Conservation (phyloP, 106 monocot genomes). For the Acorus calamus region DNA sequence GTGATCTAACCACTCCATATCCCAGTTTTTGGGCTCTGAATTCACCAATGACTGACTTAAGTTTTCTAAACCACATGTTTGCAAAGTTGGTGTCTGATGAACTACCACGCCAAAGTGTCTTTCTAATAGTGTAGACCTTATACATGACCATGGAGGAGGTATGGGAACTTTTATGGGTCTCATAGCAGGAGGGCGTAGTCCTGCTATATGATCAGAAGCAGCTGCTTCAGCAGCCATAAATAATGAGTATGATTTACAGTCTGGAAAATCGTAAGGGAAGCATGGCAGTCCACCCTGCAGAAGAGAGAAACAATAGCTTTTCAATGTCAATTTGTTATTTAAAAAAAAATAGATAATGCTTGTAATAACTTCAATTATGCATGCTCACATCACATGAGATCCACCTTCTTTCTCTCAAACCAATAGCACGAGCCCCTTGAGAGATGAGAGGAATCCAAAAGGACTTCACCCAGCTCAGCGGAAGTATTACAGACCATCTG, state of each 20-base stretch:
- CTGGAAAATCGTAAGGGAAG: slow-evolving; percentile 92
- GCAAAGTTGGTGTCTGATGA: not conserved
- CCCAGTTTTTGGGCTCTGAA: not conserved
- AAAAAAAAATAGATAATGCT: not conserved
- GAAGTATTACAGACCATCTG: slow-evolving; percentile 95
- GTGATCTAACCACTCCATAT: not conserved
- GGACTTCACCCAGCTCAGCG: slow-evolving; percentile 70
- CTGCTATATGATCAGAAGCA: slow-evolving; percentile 26
- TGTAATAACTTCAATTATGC: not conserved
- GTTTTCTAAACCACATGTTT: not conserved
- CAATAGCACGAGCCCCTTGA: slow-evolving; percentile 53
- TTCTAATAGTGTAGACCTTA: slow-evolving; percentile 19
- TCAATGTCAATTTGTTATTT: too few relatives aligned
- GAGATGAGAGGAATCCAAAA: slow-evolving; percentile 76
- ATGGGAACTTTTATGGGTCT: slow-evolving; percentile 52
- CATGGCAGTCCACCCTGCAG: slow-evolving; percentile 61
- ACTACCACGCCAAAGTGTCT: not conserved
- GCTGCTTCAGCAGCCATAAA: slow-evolving; percentile 42
- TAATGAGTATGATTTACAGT: slow-evolving; percentile 52
- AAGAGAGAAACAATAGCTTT: not conserved
- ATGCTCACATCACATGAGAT: slow-evolving; percentile 71
- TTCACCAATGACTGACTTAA: not conserved
- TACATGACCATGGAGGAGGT: slow-evolving; percentile 63
- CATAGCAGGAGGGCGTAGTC: slow-evolving; percentile 47
- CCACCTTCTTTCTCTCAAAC: slow-evolving; percentile 87